Evolutionary conservation across 345 rosid genomes (phyloP), one percentile per base, ranked within the genome.

Genomic region (Pelargonium nanum): DNA sequence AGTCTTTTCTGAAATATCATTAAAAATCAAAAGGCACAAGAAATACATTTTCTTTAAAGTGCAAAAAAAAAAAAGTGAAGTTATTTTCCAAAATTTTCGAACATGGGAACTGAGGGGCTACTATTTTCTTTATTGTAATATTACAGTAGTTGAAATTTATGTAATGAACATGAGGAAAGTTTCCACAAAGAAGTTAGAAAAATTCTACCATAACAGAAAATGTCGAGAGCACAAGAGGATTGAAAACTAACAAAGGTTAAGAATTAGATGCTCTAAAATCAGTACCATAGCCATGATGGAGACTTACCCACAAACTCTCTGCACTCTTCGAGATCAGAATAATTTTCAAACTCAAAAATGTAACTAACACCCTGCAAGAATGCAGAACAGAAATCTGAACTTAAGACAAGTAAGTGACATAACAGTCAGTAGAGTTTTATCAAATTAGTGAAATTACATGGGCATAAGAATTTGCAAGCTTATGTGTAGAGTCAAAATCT

Each of bases 281-380:
- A 61, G 22, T 22, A 19, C 63, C 28, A 4, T 23, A 40, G 2
- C 10, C 59, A 44, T 34, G 55, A 53, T 26, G 64, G 56, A 53
- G 61, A 68, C 82, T 76, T 82, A 93, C 99, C 77, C n/a, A 93
- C 83, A 76, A 84, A 78, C 67, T 81, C 94, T 69, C 82, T 85
- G 78, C 96, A 93, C 59, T 74, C 61, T 16, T 83, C 81, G 71
- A 92, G 90, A 68, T 92, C 98, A 0, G 83, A 55, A 57, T 77
- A 87, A 77, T 77, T 85, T 56, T 84, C 97, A 66, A 93, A 87
- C 77, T 89, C 88, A 71, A 93, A 84, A 71, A 93, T 89, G 81
- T 74, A 80, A 73, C 78, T 82, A 63, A 75, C 83, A 64, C 85
- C 85, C 96, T 87, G 79, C 16, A 73, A 72, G 53, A 59, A 44